Base-by-base conservation (phyloP, 164 flowering plant species). In the Piper betle region DNA sequence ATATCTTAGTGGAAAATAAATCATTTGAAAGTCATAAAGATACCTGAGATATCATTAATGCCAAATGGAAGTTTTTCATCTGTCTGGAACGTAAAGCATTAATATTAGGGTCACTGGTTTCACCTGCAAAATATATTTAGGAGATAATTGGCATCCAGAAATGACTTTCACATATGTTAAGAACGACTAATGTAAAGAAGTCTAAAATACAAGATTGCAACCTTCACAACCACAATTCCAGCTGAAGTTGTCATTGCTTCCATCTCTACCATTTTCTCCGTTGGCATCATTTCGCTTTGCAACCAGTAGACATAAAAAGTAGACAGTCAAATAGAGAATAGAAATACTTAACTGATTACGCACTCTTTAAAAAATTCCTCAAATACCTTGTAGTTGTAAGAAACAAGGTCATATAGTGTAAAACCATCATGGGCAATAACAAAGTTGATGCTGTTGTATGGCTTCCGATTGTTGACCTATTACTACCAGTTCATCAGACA, bases 201-300 rank as follows among this genome's bases (percentile, higher is more conserved):
- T 5, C 25, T 2, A 9, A n/a, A 20, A 54, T 17, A 54, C 6
- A 57, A 10, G 37, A 58, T 5, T 58, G 38, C 53, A 53, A 86
- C 98, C 98, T 84, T 93, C 98, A 69, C 39, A 70, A 25, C 98
- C 98, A 79, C 97, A 87, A 61, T 93, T 93, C 98, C 98, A 93
- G 72, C 97, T 86, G 55, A 78, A 80, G 68, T 90, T 93, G 69
- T 93, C 98, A 77, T 93, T 93, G 82, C 84, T 39, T 76, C 98
- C 98, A 76, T 93, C 98, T 68, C 82, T 86, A 61, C 97, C 96
- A 68, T 82, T 80, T 83, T 93, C 98, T 71, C 98, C 98, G 81
- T 93, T 93, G 59, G 87, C 97, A 53, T 87, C 89, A 74, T 93
- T 93, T 72, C 87, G 96, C 98, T 93, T 69, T 58, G 75, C 66